phyloP scores from a whole-genome alignment of 331 rosid genomes.

The Quercus phellos region DNA sequence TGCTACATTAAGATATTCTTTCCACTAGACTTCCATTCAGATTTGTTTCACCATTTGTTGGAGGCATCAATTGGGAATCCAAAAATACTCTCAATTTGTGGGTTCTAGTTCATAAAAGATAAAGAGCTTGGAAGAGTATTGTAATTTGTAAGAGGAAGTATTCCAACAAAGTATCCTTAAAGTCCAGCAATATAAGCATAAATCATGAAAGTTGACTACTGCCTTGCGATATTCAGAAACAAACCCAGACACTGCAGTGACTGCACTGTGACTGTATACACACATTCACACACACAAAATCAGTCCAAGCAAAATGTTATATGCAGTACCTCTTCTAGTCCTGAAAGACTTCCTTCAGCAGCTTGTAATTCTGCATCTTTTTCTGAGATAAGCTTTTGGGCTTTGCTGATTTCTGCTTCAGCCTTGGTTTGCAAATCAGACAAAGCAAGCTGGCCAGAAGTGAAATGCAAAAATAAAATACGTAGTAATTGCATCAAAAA shows the following conservation, averaged over 20 bases:
- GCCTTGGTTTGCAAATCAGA: constrained; percentile 74
- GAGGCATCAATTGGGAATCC: not conserved
- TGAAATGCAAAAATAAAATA: constrained; percentile 19
- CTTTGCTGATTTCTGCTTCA: constrained; percentile 63
- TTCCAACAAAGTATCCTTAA: not conserved
- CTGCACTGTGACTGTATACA: constrained; percentile 5
- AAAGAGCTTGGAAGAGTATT: not conserved
- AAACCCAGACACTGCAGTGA: constrained; percentile 12
- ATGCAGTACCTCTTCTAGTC: constrained; percentile 70
- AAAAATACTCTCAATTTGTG: not conserved
- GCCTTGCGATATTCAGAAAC: not conserved
- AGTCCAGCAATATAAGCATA: not conserved
- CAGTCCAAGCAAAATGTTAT: constrained; percentile 27
- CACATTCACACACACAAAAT: not conserved
- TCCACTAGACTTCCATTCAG: constrained; percentile 1
- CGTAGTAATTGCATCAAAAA: not conserved
- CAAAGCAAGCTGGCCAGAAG: constrained; percentile 57
- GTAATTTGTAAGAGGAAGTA: not conserved
- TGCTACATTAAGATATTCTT: constrained; percentile 9
- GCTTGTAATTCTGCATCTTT: constrained; percentile 65
- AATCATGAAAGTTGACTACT: not conserved
- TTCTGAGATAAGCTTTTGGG: constrained; percentile 59
- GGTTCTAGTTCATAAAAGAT: not conserved
- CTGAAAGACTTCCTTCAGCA: constrained; percentile 85
- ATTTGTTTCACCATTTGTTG: not conserved